Base-by-base conservation (phyloP, 495 filamentous ascomycete species). In the Chaetomidium leptoderma region DNA sequence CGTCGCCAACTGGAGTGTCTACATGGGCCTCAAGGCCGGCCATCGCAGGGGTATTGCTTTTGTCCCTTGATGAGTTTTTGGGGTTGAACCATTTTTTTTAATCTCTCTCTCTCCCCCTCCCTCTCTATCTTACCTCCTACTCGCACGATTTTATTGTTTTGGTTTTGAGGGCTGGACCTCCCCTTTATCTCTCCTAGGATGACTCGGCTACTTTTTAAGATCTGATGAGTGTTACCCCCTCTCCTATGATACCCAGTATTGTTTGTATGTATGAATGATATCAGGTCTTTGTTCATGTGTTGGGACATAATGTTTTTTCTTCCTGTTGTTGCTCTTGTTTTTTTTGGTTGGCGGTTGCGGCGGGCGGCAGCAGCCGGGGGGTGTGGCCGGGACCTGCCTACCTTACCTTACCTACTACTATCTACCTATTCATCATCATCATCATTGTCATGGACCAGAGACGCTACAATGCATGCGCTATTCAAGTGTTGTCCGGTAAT, bases 1-100 rank as follows among this genome's bases (percentile, higher is more conserved):
- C 26, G 66, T 73, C 11, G 64, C 68, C 42, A 65, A 52, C 7
- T 70, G 55, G 39, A 69, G 66, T 30, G 61, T 70, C 33, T 69
- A 65, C 58, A 67, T 69, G 62, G 68, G 64, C 30, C 47, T 45
- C 9, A 69, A 67, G 60, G 64, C 68, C 10, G 59, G 62, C 33
- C 62, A 67, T 32, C 59, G 66, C 26, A 59, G 68, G 50, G 68
- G 68, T 29, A 69, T 70, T 54, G 47, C 60, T 6, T 39, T 43
- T 35, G 29, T 47, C 6, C 16, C 16, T 26, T 48, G 27, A 9
- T 42, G 32, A 46, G n/a, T 14, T 33, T 33, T 30, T 42, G 13
- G 13, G 6, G 43, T 3, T 26, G 29, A 21, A 14, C 14, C 32
- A 16, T 48, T 29, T 6, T 49, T 33, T 33, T 50, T 33, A 35